Evolutionary conservation across 169 alveolate genomes (phyloP).

Genomic region (Plasmodium yoelii): DNA sequence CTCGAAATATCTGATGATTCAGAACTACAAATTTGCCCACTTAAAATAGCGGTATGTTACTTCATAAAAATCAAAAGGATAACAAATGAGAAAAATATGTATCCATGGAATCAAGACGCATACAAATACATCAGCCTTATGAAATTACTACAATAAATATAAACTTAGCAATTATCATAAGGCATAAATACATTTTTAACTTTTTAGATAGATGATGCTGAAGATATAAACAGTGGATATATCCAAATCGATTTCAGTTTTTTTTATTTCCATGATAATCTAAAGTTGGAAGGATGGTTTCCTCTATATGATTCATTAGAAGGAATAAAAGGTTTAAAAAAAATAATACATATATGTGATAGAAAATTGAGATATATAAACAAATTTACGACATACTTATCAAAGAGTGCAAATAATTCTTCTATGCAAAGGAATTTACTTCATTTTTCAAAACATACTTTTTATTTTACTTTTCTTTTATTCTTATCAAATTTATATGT

Average conservation of each 20-base stretch:
- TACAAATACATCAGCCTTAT: too few relatives aligned
- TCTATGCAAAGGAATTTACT: too few relatives aligned
- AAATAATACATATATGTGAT: background rate
- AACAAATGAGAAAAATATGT: background rate
- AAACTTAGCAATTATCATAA: too few relatives aligned
- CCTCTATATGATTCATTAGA: slow-evolving; percentile 73
- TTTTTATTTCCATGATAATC: slow-evolving; percentile 70
- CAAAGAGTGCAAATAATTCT: too few relatives aligned
- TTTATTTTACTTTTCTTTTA: background rate
- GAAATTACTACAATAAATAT: too few relatives aligned
- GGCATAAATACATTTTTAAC: background rate
- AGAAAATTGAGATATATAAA: too few relatives aligned
- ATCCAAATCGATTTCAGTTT: slow-evolving; percentile 71
- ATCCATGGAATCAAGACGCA: background rate
- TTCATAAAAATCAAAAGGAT: background rate
- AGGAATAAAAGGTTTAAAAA: slow-evolving; percentile 57
- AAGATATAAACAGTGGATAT: slow-evolving; percentile 56
- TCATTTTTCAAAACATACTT: too few relatives aligned
- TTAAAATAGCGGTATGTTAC: slow-evolving; percentile 50
- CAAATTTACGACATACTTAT: too few relatives aligned
- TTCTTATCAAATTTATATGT: slow-evolving; percentile 1
- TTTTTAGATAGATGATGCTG: slow-evolving; percentile 69
- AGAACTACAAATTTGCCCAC: slow-evolving; percentile 74
- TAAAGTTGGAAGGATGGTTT: slow-evolving; percentile 76
- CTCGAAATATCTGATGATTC: slow-evolving; percentile 77